Conservation (phyloP, 495 filamentous ascomycete genomes). For the Recurvomyces mirabilis region DNA sequence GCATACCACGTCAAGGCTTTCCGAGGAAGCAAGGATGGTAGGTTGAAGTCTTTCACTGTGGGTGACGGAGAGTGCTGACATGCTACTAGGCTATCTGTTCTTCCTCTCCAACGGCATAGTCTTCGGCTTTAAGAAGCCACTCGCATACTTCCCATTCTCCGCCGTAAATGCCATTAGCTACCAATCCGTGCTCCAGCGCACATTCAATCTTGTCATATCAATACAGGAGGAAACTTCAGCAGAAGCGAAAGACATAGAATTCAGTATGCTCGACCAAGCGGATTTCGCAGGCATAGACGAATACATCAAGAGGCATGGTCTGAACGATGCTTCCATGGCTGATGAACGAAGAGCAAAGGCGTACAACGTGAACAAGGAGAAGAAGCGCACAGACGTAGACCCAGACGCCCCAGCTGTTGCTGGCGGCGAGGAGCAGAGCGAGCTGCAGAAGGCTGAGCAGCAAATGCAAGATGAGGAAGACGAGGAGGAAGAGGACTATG, state of each 20-base stretch:
- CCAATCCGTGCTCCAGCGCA: constrained; percentile 78
- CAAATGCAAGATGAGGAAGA: constrained; percentile 57
- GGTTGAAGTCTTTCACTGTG: constrained; percentile 9
- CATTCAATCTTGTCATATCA: constrained; percentile 76
- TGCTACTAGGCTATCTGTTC: constrained; percentile 63
- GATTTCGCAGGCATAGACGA: constrained; percentile 59
- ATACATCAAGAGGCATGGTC: constrained; percentile 67
- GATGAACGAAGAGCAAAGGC: constrained; percentile 75
- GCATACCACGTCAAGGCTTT: constrained; percentile 89
- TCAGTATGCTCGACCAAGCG: constrained; percentile 35
- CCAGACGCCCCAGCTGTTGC: constrained; percentile 24
- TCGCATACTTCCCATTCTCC: constrained; percentile 73
- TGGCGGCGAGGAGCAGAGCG: constrained; percentile 33
- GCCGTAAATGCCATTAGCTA: constrained; percentile 74
- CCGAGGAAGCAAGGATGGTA: constrained; percentile 84
- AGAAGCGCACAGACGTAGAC: constrained; percentile 38
- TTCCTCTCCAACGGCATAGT: constrained; percentile 77
- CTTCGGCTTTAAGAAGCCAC: constrained; percentile 91
- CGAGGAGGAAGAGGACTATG: constrained; percentile 83
- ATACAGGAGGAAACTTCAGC: constrained; percentile 23
- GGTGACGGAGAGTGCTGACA: constrained; percentile 1
- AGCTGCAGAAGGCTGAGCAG: constrained; percentile 58
- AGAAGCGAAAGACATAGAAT: constrained; percentile 28
- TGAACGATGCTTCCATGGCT: constrained; percentile 88
- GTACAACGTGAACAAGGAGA: constrained; percentile 54